Conservation (phyloP, 306 rosid species). For the Calophaca sinica region DNA sequence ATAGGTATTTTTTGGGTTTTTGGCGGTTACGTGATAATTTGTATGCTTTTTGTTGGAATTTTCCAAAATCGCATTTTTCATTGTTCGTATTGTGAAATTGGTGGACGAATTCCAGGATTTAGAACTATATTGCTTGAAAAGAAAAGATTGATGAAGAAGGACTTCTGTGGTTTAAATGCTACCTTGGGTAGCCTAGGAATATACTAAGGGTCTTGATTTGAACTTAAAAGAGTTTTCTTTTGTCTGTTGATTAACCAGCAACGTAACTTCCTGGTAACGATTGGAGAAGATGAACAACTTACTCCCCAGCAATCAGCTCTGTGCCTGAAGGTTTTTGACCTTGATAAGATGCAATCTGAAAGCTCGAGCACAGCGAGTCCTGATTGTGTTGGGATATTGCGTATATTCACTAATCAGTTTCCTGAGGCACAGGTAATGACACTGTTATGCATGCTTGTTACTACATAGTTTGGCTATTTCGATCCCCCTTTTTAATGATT, state of each 20-base stretch:
- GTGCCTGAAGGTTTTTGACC: constrained; percentile 94
- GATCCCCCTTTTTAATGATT: constrained; percentile 28
- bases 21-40: not conserved
- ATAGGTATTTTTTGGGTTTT: not conserved
- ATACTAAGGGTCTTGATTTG: constrained; percentile 21
- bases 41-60: constrained; percentile 24
- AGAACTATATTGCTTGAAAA: not conserved
- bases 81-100: constrained; percentile 6
- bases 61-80: constrained; percentile 1
- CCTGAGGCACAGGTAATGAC: constrained; percentile 84
- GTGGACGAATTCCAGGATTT: constrained; percentile 18
- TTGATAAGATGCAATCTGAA: constrained; percentile 90
- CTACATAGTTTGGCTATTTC: constrained; percentile 1
- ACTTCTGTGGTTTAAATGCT: constrained; percentile 8
- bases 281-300: constrained; percentile 90
- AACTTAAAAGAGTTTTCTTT: constrained; percentile 37
- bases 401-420: constrained; percentile 93
- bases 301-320: constrained; percentile 75
- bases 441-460: constrained; percentile 12
- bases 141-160: constrained; percentile 1
- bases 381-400: constrained; percentile 94
- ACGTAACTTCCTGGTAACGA: constrained; percentile 80
- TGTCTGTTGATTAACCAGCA: constrained; percentile 63
- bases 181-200: not conserved
- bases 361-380: constrained; percentile 81